These are phyloP conservation scores for Vaccinium myrtillus DNA, from an alignment of 148 eudicot genomes.

Conservation along the genomic window DNA sequence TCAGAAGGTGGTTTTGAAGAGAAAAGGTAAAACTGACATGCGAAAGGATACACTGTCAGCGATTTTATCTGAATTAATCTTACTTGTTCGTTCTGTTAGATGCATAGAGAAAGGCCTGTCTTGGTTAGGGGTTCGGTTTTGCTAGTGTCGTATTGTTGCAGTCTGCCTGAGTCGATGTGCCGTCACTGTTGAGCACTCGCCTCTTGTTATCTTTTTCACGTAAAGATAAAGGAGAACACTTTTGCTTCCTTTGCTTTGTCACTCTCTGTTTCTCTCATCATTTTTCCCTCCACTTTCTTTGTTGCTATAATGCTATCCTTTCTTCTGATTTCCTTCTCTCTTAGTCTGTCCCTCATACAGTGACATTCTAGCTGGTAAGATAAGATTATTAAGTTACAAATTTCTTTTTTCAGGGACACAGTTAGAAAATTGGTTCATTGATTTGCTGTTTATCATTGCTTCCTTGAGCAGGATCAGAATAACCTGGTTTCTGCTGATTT, in stretches of 20 bases:
- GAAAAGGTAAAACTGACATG: conserved; percentile 59
- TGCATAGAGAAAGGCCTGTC: neutral
- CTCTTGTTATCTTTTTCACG: neutral
- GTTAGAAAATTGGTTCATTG: too few species aligned
- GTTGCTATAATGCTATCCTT: neutral
- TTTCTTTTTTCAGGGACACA: too few species aligned
- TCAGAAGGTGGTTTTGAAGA: conserved; percentile 90
- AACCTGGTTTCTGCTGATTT: too few species aligned
- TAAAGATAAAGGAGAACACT: neutral
- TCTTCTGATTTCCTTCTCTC: neutral
- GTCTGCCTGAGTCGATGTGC: neutral
- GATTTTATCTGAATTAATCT: neutral
- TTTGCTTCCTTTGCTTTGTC: neutral
- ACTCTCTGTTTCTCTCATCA: neutral
- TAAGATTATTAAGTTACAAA: neutral
- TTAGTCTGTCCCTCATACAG: neutral
- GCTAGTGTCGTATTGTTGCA: neutral
- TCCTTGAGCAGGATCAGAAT: too few species aligned
- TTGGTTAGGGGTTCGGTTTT: neutral
- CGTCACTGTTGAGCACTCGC: neutral
- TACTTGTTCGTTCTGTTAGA: neutral
- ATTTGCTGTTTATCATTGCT: too few species aligned
- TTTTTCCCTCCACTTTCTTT: neutral
- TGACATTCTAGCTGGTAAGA: neutral
- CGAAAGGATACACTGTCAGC: neutral